Base-by-base conservation (phyloP, 2,329 filamentous ascomycete species). In the Colletotrichum echinochloae region DNA sequence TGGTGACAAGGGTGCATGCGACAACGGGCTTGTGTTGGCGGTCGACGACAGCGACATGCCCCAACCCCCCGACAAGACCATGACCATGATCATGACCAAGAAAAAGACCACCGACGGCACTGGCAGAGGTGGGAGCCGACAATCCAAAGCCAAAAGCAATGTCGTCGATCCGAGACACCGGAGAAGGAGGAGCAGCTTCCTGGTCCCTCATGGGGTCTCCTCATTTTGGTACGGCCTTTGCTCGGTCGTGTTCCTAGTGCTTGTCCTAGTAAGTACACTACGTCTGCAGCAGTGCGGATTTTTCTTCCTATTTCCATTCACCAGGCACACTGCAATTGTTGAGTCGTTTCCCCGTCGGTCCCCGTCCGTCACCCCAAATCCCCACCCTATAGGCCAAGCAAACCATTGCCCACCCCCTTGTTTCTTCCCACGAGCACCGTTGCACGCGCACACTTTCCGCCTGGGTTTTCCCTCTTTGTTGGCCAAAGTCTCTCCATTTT, bases 151-250 rank as follows among this genome's bases (percentile, higher is more conserved):
- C 30, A 41, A 46, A 52, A 44, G 23, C 51, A 56, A 57, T 26
- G 30, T 16, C 52, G 52, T 33, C 5, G 46, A 39, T 48, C 52
- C 64, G 62, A 61, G 59, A 65, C 59, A 59, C 57, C 67, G 67
- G 64, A 70, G 52, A 67, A 70, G 67, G 65, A 71, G 69, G 66
- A 71, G 69, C 46, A 70, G 67, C 67, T 65, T 71, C 60, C 60
- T 71, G 65, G 69, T 71, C 60, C 70, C 69, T 65, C 69, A 69
- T 49, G 69, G 69, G 69, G 65, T 71, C 66, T 71, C 69, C 69
- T 68, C 69, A n/a, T 60, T 71, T 71, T 67, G 64, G 60, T 71
- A 71, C 66, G 69, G 69, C 69, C 59, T 65, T 68, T 71, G 65
- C 60, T 70, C 69, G 66, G 69, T 70, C 37, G 69, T 49, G 65